A percentile compares a stretch with the other conserved stretches of the same genome.
phyloP scores from a whole-genome alignment of 805 yeast species.

The Saccharomyces paradoxus region DNA sequence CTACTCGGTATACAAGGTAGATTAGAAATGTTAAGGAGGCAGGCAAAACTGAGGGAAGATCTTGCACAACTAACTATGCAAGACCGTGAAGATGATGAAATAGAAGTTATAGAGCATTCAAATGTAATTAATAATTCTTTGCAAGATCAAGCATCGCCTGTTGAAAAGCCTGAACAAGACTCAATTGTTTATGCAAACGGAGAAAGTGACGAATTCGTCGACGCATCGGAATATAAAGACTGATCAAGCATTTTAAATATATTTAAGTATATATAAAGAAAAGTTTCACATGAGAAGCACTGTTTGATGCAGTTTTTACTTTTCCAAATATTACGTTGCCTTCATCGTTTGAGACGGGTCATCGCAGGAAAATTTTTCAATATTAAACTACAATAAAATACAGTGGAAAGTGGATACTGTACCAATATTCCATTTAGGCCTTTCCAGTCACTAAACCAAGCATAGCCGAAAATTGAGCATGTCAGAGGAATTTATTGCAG shows the following conservation, averaged over 20 bases:
- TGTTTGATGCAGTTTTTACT: neutral
- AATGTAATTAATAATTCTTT: constrained; percentile 22
- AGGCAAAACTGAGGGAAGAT: constrained; percentile 58
- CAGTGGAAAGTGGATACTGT: neutral
- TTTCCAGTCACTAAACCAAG: neutral
- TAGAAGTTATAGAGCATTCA: constrained; percentile 28
- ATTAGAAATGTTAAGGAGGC: constrained; percentile 66
- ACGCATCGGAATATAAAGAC: constrained; percentile 30
- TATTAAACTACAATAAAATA: neutral
- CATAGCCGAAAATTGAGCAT: neutral
- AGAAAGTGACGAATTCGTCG: constrained; percentile 39
- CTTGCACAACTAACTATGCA: constrained; percentile 34
- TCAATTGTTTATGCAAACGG: constrained; percentile 34
- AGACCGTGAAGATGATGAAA: constrained; percentile 22
- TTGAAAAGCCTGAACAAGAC: constrained; percentile 30
- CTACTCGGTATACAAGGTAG: constrained; percentile 81
- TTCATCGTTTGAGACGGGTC: neutral
- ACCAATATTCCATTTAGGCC: neutral
- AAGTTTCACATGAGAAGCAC: constrained; percentile 6
- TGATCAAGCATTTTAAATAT: constrained; percentile 3
- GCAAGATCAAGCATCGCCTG: constrained; percentile 7
- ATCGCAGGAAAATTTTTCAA: constrained; percentile 1
- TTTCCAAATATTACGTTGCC: neutral
- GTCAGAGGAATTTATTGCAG: constrained; percentile 15
- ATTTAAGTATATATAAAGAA: constrained; percentile 5